Base-by-base conservation (phyloP, 306 rosid species). In the Prunus dulcis region DNA sequence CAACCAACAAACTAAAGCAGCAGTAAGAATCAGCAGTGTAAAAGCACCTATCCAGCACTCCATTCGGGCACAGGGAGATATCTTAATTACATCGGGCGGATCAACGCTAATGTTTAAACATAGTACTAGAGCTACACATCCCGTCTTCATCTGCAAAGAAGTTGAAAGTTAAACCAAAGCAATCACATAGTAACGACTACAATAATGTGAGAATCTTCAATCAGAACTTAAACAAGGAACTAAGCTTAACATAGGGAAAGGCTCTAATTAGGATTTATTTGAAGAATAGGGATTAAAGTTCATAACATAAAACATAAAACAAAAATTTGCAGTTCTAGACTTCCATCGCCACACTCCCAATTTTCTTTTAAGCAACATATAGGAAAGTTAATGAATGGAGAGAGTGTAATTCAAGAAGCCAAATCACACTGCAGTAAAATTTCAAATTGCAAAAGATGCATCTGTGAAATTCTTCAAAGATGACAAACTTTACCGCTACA, bases 21-120 rank as follows among this genome's bases (percentile, higher is more conserved):
- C 22, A 58, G 69, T 83, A 76, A 25, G 60, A 63, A 73, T 81
- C 47, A 64, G 76, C 66, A 76, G 69, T 77, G 65, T 74, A 64
- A 85, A 84, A 84, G 88, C 85, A 96, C 99, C 99, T 92, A 93
- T 96, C 99, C 98, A 93, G 93, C 97, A 96, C 96, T 96, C 99
- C 98, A 96, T 96, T 88, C 99, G 87, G 84, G 98, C 99, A 84
- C 99, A 93, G 68, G 99, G 98, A 74, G 99, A 88, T 79, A 96
- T 96, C 89, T 96, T 96, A 86, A 96, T 92, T 70, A 96, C 96
- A 88, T 96, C 98, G 18, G 99, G 99, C 30, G 98, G 98, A 82
- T 96, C 98, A 53, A 96, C 98, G 83, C 93, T 88, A 82, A 96
- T 96, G 89, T 96, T 96, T 79, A 96, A 89, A 86, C 98, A 96